Evolutionary conservation across 352 stramenopile species (phyloP).

Genomic region (Globisporangium rhizosaccharum): DNA sequence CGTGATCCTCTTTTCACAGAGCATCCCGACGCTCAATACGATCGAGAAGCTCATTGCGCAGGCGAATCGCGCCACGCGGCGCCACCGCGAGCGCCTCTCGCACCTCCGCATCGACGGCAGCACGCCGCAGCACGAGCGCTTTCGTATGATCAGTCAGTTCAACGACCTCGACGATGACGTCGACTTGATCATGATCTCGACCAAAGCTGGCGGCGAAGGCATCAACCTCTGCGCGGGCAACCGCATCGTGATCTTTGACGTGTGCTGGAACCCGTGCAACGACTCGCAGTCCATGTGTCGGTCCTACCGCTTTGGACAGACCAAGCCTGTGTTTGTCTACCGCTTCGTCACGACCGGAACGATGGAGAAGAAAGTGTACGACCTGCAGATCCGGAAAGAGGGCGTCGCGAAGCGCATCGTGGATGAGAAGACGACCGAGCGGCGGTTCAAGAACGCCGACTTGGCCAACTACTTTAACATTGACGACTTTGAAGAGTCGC

Average conservation of each 20-base stretch:
- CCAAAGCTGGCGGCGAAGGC: slow-evolving; percentile 80
- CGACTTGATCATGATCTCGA: slow-evolving; percentile 86
- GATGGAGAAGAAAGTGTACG: slow-evolving; percentile 93
- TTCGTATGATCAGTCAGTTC: slow-evolving; percentile 76
- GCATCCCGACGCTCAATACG: slow-evolving; percentile 79
- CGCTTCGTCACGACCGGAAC: slow-evolving; percentile 88
- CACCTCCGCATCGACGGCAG: slow-evolving; percentile 82
- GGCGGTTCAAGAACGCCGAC: slow-evolving; percentile 78
- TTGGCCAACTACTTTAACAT: slow-evolving; percentile 84
- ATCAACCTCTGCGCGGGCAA: slow-evolving; percentile 89
- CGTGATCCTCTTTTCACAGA: slow-evolving; percentile 88
- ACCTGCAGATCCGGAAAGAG: slow-evolving; percentile 88
- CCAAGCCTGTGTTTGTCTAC: slow-evolving; percentile 91
- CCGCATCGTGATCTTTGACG: slow-evolving; percentile 89
- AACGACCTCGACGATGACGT: slow-evolving; percentile 79
- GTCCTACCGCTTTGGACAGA: slow-evolving; percentile 90
- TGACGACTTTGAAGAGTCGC: slow-evolving; percentile 71
- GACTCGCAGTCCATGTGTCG: slow-evolving; percentile 92
- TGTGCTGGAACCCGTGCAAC: slow-evolving; percentile 91
- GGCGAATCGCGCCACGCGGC: slow-evolving; percentile 50
- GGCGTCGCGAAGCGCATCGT: slow-evolving; percentile 86
- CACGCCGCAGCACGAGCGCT: slow-evolving; percentile 71
- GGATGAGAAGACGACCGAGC: slow-evolving; percentile 79
- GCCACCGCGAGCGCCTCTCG: slow-evolving; percentile 36
- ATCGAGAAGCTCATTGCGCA: slow-evolving; percentile 68